phyloP scores from a whole-genome alignment of 257 asterid genomes.

The Buddleja alternifolia region DNA sequence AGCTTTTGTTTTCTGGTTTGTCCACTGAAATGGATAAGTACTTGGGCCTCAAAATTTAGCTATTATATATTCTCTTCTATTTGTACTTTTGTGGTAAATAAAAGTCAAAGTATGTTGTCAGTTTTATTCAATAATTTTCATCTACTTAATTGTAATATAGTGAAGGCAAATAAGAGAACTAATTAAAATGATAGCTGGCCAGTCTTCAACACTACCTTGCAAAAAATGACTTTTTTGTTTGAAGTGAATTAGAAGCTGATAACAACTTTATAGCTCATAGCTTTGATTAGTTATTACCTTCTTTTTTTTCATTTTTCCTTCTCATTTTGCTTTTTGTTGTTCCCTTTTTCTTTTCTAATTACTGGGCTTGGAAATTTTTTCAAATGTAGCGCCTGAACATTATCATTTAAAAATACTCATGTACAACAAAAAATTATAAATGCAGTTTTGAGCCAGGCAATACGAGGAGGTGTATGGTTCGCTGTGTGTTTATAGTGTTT shows the following conservation, averaged over 20 bases:
- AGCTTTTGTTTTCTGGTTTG: slow-evolving; percentile 24
- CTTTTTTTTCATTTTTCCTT: neutral
- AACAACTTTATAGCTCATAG: neutral
- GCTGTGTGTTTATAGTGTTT: neutral
- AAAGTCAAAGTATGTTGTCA: slow-evolving; percentile 11
- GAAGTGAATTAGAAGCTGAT: slow-evolving; percentile 13
- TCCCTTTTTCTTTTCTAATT: neutral
- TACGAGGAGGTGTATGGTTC: neutral
- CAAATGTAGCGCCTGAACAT: neutral
- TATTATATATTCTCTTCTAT: neutral
- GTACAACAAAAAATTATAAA: neutral
- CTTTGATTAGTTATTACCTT: neutral
- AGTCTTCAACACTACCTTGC: neutral
- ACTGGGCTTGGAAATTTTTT: neutral
- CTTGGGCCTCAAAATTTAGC: slow-evolving; percentile 12
- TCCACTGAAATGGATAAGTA: slow-evolving; percentile 21
- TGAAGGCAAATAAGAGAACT: neutral
- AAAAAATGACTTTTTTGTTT: slow-evolving; percentile 4
- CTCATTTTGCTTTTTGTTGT: neutral
- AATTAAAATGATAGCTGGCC: slow-evolving; percentile 15
- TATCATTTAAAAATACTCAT: neutral
- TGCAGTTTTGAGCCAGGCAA: neutral
- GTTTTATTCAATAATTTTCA: slow-evolving; percentile 2
- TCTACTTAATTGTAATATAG: neutral
- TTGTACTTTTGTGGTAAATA: neutral